Evolutionary conservation across 2,329 filamentous ascomycete genomes (phyloP).

Genomic region (Penicillium sp.): DNA sequence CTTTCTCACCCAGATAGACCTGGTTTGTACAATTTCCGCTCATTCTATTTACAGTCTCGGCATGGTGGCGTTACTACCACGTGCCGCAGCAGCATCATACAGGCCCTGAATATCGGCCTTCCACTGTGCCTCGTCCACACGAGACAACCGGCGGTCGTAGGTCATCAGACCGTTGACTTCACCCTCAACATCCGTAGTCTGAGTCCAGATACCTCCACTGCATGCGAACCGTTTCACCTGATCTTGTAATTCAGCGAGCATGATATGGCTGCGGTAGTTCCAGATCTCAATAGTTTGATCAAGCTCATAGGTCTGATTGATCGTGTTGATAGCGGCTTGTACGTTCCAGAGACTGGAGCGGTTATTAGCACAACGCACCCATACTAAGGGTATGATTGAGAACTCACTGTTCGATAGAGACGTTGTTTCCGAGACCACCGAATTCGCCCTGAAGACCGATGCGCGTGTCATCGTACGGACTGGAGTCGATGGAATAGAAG

Average conservation of each 20-base stretch:
- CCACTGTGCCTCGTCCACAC: slow-evolving; percentile 62
- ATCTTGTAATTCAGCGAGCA: slow-evolving; percentile 51
- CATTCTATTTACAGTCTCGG: neutral
- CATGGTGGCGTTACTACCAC: slow-evolving; percentile 17
- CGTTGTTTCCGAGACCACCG: slow-evolving; percentile 67
- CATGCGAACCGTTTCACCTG: slow-evolving; percentile 61
- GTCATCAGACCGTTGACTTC: slow-evolving; percentile 73
- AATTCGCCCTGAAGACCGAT: slow-evolving; percentile 73
- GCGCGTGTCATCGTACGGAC: slow-evolving; percentile 58
- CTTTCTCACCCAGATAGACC: neutral
- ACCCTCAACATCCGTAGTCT: slow-evolving; percentile 73
- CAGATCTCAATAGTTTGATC: slow-evolving; percentile 59
- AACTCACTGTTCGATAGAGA: slow-evolving; percentile 61
- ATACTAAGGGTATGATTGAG: neutral
- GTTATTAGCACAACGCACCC: neutral
- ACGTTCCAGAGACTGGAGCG: slow-evolving; percentile 64
- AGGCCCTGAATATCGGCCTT: slow-evolving; percentile 59
- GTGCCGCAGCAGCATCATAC: slow-evolving; percentile 55
- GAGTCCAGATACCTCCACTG: slow-evolving; percentile 70
- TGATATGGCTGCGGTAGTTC: slow-evolving; percentile 64
- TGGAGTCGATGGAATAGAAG: slow-evolving; percentile 61
- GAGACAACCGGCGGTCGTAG: slow-evolving; percentile 62
- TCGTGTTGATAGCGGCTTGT: slow-evolving; percentile 57
- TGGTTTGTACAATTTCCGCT: neutral
- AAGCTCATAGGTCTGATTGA: slow-evolving; percentile 70